Percentiles rank a stretch among this genome's conserved stretches.
Conservation (phyloP, 306 rosid species). For the Vigna nakashimae region DNA sequence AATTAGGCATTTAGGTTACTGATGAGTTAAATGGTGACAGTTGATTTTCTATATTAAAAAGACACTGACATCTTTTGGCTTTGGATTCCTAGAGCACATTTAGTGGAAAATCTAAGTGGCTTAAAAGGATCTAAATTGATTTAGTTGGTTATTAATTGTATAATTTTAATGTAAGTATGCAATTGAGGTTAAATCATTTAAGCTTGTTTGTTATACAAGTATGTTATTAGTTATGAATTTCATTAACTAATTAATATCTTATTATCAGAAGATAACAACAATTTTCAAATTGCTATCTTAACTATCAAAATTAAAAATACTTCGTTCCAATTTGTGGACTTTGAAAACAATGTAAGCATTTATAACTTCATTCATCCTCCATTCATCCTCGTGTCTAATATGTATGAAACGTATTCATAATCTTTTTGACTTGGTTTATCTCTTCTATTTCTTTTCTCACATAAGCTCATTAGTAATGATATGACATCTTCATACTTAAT, state of each 20-base stretch:
- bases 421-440: not conserved
- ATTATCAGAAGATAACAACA: too few relatives aligned
- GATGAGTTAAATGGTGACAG: not conserved
- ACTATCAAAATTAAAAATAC: too few relatives aligned
- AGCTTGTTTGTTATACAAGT: not conserved
- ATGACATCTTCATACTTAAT: too few relatives aligned
- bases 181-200: not conserved
- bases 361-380: too few relatives aligned
- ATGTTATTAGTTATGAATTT: not conserved
- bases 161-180: not conserved
- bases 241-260: not conserved
- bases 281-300: not conserved
- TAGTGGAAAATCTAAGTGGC: not conserved
- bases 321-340: too few relatives aligned
- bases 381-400: too few relatives aligned
- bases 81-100: constrained; percentile 14
- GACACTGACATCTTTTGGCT: not conserved
- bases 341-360: too few relatives aligned
- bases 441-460: not conserved
- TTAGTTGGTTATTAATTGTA: not conserved
- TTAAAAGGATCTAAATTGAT: not conserved
- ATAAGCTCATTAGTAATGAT: too few relatives aligned
- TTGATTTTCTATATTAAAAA: not conserved
- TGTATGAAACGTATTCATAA: not conserved
- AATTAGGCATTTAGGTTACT: not conserved